phyloP scores from a whole-genome alignment of 2,329 filamentous ascomycete genomes.

The Trichoderma brevicompactum region DNA sequence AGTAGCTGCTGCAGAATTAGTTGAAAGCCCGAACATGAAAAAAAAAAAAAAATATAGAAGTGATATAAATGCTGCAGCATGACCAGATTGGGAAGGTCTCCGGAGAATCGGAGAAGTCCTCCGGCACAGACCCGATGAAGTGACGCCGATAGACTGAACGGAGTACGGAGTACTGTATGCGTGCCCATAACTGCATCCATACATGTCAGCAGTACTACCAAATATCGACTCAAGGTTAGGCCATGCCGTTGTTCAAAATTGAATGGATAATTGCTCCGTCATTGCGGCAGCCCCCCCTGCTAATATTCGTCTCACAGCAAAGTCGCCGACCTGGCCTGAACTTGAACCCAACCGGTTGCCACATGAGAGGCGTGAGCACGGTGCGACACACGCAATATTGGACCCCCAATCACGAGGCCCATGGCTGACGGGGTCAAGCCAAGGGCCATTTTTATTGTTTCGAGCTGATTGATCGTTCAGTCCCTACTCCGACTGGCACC shows the following conservation, averaged over 20 bases:
- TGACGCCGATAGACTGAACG: conserved; percentile 3
- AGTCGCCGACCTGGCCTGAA: conserved; percentile 4
- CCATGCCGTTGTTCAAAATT: background rate
- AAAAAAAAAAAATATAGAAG: background rate
- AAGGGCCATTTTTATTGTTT: conserved; percentile 22
- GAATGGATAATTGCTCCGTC: conserved; percentile 11
- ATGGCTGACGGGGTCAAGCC: conserved; percentile 16
- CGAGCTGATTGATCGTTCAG: conserved; percentile 23
- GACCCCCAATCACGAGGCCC: conserved; percentile 27
- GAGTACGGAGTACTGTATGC: too few relatives aligned
- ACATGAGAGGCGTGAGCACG: conserved; percentile 24
- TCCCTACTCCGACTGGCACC: conserved; percentile 15
- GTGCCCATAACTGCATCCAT: background rate
- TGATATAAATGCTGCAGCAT: conserved; percentile 1
- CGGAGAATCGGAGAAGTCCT: conserved; percentile 14
- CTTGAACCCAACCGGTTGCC: conserved; percentile 16
- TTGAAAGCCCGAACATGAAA: background rate
- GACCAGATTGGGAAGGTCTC: conserved; percentile 24
- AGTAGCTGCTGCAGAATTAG: background rate
- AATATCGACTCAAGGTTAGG: background rate
- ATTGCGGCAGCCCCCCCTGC: background rate
- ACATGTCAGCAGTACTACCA: background rate
- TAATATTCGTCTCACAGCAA: conserved; percentile 17
- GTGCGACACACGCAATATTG: conserved; percentile 28
- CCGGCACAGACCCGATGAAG: conserved; percentile 18